Base-by-base conservation (phyloP, 371 early-diverging fungal species). In the Basidiobolus meristosporus region DNA sequence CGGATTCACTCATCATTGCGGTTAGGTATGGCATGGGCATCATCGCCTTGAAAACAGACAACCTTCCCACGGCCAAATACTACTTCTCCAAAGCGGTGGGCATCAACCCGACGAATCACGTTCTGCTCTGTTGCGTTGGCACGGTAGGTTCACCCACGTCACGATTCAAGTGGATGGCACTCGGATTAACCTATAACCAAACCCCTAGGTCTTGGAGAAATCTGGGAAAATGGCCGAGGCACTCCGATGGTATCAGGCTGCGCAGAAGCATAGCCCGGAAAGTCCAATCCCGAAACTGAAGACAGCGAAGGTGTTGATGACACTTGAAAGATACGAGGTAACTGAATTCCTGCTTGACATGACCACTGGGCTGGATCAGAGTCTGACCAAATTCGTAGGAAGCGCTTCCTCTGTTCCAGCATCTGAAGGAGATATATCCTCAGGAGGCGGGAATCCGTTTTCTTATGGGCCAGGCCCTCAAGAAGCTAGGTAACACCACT, bases 11-110 rank as follows among this genome's bases (percentile, higher is more conserved):
- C 40, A 29, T 17, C 23, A 21, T 18, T 31, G 21, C 12, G 23
- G 14, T 7, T 52, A 73, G 82, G 76, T 82, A 70, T 43, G 84
- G 84, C 1, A 46, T 86, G 43, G 82, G 78, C 0, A 46, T 53
- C 36, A 48, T 73, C 18, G 74, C 66, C 41, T 51, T 57, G 43
- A 59, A 65, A 15, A 64, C 71, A 41, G 82, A 76, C 28, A 73
- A 80, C 44, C 52, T 52, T 16, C 61, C 70, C 22, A 44, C 64
- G 15, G 74, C 83, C 0, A 71, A 71, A 38, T 65, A 63, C 34
- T 69, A 78, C 51, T 77, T 68, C 48, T 47, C 50, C 32, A 60
- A 60, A 5, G 82, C 86, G 0, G 46, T 72, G 31, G 53, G 51
- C 2, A 66, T 85, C 15, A 76, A 76, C 41, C 53, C 65, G 2